Conservation (phyloP, 2,329 filamentous ascomycete species). For the Penicillium vulpinum region DNA sequence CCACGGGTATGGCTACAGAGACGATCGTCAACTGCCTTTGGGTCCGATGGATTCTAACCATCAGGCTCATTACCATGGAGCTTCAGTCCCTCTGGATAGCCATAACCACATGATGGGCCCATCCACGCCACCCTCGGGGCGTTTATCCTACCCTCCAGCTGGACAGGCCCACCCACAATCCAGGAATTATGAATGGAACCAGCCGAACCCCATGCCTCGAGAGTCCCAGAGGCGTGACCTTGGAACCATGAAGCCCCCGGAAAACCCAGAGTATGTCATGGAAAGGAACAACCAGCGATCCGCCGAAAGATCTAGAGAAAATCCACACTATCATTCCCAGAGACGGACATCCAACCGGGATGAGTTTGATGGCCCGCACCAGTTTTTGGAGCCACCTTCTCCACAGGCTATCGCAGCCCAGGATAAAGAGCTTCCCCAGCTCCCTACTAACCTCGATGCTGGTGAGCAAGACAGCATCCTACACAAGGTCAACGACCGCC, state of each 20-base stretch:
- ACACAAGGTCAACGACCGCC: constrained; percentile 76
- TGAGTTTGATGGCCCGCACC: constrained; percentile 85
- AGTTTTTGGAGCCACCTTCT: constrained; percentile 72
- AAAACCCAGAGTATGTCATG: constrained; percentile 39
- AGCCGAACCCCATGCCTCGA: constrained; percentile 31
- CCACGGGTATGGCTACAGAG: constrained; percentile 30
- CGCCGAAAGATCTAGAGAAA: constrained; percentile 33
- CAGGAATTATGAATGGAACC: constrained; percentile 38
- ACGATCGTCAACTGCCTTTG: constrained; percentile 29
- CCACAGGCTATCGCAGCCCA: constrained; percentile 71
- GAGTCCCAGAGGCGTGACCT: constrained; percentile 36
- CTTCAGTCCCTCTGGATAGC: constrained; percentile 28
- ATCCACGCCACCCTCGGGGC: constrained; percentile 25
- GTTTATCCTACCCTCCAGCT: constrained; percentile 34
- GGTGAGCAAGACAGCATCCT: constrained; percentile 83
- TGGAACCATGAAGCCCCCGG: constrained; percentile 33
- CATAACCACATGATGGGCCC: constrained; percentile 33
- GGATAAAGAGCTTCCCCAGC: constrained; percentile 76
- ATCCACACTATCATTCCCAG: constrained; percentile 50
- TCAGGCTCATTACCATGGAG: constrained; percentile 31
- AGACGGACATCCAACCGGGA: constrained; percentile 77
- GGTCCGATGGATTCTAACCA: constrained; percentile 34
- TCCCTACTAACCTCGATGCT: constrained; percentile 78
- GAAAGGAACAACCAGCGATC: constrained; percentile 37
- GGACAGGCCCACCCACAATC: constrained; percentile 31